Percentiles rank a stretch among this genome's conserved stretches.
Conservation (phyloP, 257 asterid genomes). For the Salvia hispanica region DNA sequence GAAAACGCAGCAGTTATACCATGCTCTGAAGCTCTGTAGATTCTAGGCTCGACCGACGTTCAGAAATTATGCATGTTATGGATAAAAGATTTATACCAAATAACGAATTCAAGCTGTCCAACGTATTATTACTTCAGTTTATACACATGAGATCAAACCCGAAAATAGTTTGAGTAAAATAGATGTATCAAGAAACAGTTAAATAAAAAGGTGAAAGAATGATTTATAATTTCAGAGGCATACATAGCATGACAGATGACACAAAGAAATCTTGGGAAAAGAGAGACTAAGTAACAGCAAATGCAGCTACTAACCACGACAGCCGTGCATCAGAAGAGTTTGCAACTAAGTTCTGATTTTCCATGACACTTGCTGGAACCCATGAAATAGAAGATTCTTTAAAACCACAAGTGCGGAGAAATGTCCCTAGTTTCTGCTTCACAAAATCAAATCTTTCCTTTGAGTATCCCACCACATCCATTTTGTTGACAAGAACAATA, state of each 20-base stretch:
- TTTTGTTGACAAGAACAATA: slow-evolving; percentile 86
- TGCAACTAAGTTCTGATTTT: slow-evolving; percentile 78
- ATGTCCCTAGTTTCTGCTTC: slow-evolving; percentile 71
- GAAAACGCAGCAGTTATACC: slow-evolving; percentile 6
- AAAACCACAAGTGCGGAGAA: slow-evolving; percentile 81
- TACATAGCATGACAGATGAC: slow-evolving; percentile 2
- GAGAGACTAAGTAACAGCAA: slow-evolving; percentile 8
- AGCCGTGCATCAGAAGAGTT: slow-evolving; percentile 61
- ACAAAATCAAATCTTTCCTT: slow-evolving; percentile 72
- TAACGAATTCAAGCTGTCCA: slow-evolving; percentile 22
- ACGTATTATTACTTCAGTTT: slow-evolving; percentile 12
- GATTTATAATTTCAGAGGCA: not conserved
- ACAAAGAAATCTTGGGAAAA: not conserved
- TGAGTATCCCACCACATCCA: slow-evolving; percentile 90
- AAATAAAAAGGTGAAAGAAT: slow-evolving; percentile 8
- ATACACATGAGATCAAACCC: slow-evolving; percentile 22
- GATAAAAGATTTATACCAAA: not conserved
- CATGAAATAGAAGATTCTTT: slow-evolving; percentile 76
- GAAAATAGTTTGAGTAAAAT: slow-evolving; percentile 3
- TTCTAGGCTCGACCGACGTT: slow-evolving; percentile 8
- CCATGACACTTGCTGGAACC: slow-evolving; percentile 94
- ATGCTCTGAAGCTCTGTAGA: slow-evolving; percentile 9
- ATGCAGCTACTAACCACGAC: slow-evolving; percentile 68
- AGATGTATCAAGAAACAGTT: slow-evolving; percentile 14
- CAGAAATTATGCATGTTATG: not conserved